Evolutionary conservation across 148 eudicot genomes (phyloP).

Genomic region (Pharnaceum exiguum): DNA sequence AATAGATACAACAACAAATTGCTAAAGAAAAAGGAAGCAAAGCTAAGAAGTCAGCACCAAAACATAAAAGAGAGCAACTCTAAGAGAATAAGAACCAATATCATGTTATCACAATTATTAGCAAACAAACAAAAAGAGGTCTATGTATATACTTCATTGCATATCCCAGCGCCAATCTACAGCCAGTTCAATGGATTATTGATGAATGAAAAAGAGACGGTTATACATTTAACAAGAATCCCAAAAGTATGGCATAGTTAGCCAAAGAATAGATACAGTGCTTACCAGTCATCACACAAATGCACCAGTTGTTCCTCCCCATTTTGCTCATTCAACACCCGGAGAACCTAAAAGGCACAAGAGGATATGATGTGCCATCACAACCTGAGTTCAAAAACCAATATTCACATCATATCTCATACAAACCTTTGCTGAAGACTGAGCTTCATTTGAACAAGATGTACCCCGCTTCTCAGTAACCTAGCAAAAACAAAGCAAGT

Average conservation of each 20-base stretch:
- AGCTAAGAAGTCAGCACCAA: too few species aligned
- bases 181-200: neutral
- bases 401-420: slow-evolving; percentile 1
- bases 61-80: too few species aligned
- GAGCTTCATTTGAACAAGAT: slow-evolving; percentile 41
- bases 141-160: too few species aligned
- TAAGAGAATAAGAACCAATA: too few species aligned
- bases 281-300: slow-evolving; percentile 87
- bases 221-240: neutral
- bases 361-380: neutral
- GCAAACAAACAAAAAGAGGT: too few species aligned
- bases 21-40: too few species aligned
- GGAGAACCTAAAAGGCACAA: slow-evolving; percentile 62
- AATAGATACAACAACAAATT: too few species aligned
- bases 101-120: too few species aligned
- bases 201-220: neutral
- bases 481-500: slow-evolving; percentile 26
- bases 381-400: neutral
- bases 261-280: neutral
- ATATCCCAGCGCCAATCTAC: neutral
- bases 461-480: slow-evolving; percentile 68
- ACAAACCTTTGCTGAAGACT: slow-evolving; percentile 55
- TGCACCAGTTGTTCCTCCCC: slow-evolving; percentile 76
- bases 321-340: slow-evolving; percentile 73
- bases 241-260: neutral